Conservation (phyloP, 2,329 filamentous ascomycete species). For the Dactylonectria macrodidyma region DNA sequence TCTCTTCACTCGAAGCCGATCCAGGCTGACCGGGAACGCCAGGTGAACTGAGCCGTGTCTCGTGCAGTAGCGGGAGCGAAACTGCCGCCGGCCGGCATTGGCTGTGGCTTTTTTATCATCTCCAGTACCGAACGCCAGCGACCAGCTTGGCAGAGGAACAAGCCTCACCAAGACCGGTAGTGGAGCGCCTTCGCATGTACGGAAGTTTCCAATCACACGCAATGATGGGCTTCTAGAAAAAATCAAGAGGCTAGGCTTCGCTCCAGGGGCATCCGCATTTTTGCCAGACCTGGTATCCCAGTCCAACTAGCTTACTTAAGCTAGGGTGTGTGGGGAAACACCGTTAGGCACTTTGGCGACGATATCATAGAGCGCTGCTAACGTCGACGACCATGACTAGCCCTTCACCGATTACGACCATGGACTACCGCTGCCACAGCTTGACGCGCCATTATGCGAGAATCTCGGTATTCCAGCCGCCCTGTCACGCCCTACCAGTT, state of each 20-base stretch:
- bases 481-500: conserved; percentile 19
- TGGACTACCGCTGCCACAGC: conserved; percentile 5
- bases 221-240: conserved; percentile 27
- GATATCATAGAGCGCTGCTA: conserved; percentile 10
- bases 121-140: too few relatives aligned
- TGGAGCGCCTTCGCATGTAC: conserved; percentile 19
- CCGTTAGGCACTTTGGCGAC: neutral
- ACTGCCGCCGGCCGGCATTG: conserved; percentile 26
- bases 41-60: conserved; percentile 2
- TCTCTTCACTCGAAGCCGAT: neutral
- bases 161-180: conserved; percentile 1
- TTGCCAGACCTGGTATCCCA: neutral
- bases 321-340: conserved; percentile 9
- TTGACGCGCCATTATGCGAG: conserved; percentile 23
- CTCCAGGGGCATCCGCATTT: too few relatives aligned
- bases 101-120: neutral
- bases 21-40: conserved; percentile 8
- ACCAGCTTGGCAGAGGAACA: neutral
- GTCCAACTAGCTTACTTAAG: conserved; percentile 16
- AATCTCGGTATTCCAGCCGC: conserved; percentile 23
- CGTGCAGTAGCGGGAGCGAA: conserved; percentile 15
- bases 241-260: neutral
- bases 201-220: conserved; percentile 10
- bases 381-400: conserved; percentile 9
- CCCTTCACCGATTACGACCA: conserved; percentile 18